Evolutionary conservation across 1,139 yeast genomes (phyloP), one percentile per base, ranked within the genome.

Genomic region (Sugiyamaella novakii): DNA sequence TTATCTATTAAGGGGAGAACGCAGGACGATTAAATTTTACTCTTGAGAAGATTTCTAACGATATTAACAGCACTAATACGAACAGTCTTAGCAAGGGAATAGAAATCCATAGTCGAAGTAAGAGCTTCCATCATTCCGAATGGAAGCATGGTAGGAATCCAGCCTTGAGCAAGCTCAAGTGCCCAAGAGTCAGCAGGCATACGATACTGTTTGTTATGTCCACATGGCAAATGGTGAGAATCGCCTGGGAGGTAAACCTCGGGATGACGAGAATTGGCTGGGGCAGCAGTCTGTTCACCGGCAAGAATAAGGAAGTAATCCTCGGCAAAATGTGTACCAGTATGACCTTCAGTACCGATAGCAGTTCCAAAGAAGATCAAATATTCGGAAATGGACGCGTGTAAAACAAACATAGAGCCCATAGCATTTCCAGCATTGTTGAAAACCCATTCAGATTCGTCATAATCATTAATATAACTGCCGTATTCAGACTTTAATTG

Each of bases 341-440:
- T 76, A 69, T 92, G 98, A 46, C 98, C 98, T 68, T 88, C 97
- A 11, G 96, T 89, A 34, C 98, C 98, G 10, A 84, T 77, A 14
- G 95, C 85, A 35, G 92, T 77, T 49, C 97, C 96, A 58, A 89
- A 88, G 65, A 88, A 77, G 62, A 91, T 91, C 67, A 92, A 73
- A 66, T 92, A 94, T 70, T 92, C 98, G 6, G 94, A 75, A 61
- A 94, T 76, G n/a, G 98, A 91, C 11, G 98, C 97, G 68, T 94
- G 98, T 58, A 92, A 74, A 54, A 94, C 87, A 61, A 87, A 79
- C 98, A 92, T 91, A 51, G 89, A 81, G 22, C 98, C 98, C 98
- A 92, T 92, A 49, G 98, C 98, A 58, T 96, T 96, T 49, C 98
- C 98, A 6, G 98, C 98, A 63, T 88, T 89, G 77, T 91, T 92